phyloP scores from a whole-genome alignment of 164 flowering plant genomes.

The Amborella trichopoda region DNA sequence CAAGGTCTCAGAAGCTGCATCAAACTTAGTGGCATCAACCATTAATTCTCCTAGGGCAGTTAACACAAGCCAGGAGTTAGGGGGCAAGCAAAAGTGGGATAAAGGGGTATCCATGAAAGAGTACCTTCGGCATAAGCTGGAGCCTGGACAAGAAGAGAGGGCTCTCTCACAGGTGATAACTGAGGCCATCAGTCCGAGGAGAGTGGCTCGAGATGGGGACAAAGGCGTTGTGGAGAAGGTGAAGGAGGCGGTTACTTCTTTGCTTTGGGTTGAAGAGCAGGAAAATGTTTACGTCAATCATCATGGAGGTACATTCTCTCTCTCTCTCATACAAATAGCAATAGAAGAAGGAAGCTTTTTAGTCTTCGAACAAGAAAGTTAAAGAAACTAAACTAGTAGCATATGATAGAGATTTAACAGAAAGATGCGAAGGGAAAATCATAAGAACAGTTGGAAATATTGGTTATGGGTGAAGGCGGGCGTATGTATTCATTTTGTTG shows the following conservation, averaged over 20 bases:
- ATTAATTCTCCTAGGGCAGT: neutral
- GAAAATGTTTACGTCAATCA: constrained; percentile 6
- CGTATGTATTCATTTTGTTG: too few species aligned
- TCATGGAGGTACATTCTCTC: constrained; percentile 21
- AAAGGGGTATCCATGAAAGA: constrained; percentile 72
- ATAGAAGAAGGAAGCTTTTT: too few species aligned
- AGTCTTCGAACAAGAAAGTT: too few species aligned
- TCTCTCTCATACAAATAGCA: too few species aligned
- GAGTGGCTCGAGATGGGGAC: constrained; percentile 11
- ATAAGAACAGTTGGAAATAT: too few species aligned
- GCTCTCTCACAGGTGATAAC: constrained; percentile 67
- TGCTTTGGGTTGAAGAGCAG: constrained; percentile 23
- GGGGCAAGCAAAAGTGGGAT: constrained; percentile 27
- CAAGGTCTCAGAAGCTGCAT: constrained; percentile 13
- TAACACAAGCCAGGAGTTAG: too few species aligned
- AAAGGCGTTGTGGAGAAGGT: constrained; percentile 46
- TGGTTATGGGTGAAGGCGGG: too few species aligned
- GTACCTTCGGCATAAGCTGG: constrained; percentile 46
- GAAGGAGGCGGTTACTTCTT: constrained; percentile 42
- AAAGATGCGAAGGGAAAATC: too few species aligned
- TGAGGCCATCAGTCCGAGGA: constrained; percentile 53
- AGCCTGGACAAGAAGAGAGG: constrained; percentile 73
- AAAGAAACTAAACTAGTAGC: too few species aligned
- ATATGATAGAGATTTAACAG: too few species aligned
- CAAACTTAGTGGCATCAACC: neutral